Percentiles rank a stretch among this genome's conserved stretches.
Evolutionary conservation across 1,284 basidiomycete genomes (phyloP).

Genomic region (Ustilago bromivora): DNA sequence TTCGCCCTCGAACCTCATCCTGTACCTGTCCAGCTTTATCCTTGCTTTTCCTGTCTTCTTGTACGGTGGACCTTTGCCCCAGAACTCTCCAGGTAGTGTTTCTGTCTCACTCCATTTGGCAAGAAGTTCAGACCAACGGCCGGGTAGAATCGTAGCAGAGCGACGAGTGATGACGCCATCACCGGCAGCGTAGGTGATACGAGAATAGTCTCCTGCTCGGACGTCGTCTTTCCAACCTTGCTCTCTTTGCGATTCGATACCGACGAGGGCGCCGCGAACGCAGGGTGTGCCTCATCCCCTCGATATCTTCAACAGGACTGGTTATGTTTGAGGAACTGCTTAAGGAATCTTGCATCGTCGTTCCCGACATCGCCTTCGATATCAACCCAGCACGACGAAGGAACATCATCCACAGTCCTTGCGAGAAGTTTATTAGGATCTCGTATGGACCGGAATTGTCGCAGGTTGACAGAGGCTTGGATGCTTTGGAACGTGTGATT

Average conservation of each 20-base stretch:
- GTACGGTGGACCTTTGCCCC: slow-evolving; percentile 26
- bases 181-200: slow-evolving; percentile 53
- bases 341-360: slow-evolving; percentile 88
- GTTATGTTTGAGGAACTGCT: slow-evolving; percentile 95
- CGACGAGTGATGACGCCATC: slow-evolving; percentile 69
- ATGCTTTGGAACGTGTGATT: slow-evolving; percentile 85
- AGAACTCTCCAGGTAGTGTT: slow-evolving; percentile 6
- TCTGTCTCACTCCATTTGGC: slow-evolving; percentile 36
- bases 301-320: slow-evolving; percentile 68
- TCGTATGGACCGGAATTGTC: slow-evolving; percentile 86
- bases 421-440: slow-evolving; percentile 64
- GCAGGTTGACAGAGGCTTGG: slow-evolving; percentile 82
- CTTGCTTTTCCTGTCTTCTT: slow-evolving; percentile 21
- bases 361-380: slow-evolving; percentile 83
- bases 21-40: slow-evolving; percentile 29
- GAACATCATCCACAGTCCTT: slow-evolving; percentile 85
- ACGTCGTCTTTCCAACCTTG: slow-evolving; percentile 44
- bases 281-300: slow-evolving; percentile 50
- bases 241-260: slow-evolving; percentile 14
- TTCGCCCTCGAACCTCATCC: slow-evolving; percentile 34
- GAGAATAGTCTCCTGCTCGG: slow-evolving; percentile 44
- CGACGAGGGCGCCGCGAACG: slow-evolving; percentile 64
- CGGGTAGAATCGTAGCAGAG: slow-evolving; percentile 60
- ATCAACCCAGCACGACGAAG: slow-evolving; percentile 74
- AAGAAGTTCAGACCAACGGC: slow-evolving; percentile 42